Conservation (phyloP, 208 protist genomes). For the Lotmaria passim region DNA sequence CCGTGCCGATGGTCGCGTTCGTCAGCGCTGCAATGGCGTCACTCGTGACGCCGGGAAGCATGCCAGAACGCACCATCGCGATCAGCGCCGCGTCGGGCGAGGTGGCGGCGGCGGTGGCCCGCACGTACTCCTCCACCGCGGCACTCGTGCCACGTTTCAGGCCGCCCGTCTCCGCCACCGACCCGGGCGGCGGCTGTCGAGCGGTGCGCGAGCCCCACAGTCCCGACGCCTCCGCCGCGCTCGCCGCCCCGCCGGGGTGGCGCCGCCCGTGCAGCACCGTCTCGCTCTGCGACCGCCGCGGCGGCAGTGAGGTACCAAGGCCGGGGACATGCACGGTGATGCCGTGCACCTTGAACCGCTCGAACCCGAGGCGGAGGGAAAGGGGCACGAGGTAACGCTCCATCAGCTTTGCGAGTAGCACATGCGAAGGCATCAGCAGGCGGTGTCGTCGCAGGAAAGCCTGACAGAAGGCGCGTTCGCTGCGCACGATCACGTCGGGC, state of each 20-base stretch:
- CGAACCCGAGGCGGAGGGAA: conserved; percentile 47
- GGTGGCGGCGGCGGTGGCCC: conserved; percentile 11
- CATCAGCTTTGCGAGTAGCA: conserved; percentile 65
- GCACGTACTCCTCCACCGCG: conserved; percentile 30
- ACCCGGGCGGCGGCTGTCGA: not conserved
- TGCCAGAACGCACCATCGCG: conserved; percentile 15
- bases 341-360: conserved; percentile 50
- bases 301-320: conserved; percentile 26
- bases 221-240: not conserved
- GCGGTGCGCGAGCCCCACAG: conserved; percentile 18
- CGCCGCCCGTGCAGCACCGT: conserved; percentile 32
- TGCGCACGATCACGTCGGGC: conserved; percentile 17
- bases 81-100: conserved; percentile 10
- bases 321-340: conserved; percentile 50
- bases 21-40: conserved; percentile 20
- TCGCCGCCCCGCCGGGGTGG: conserved; percentile 7
- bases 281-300: conserved; percentile 45
- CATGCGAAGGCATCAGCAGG: conserved; percentile 50
- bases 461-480: conserved; percentile 25
- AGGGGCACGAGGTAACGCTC: conserved; percentile 62
- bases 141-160: not conserved
- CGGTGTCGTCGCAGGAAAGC: conserved; percentile 68
- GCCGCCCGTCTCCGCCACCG: not conserved
- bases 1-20: conserved; percentile 10
- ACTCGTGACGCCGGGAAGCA: not conserved